Evolutionary conservation across 2,329 filamentous ascomycete species (phyloP).

Genomic region (Cladophialophora immunda): DNA sequence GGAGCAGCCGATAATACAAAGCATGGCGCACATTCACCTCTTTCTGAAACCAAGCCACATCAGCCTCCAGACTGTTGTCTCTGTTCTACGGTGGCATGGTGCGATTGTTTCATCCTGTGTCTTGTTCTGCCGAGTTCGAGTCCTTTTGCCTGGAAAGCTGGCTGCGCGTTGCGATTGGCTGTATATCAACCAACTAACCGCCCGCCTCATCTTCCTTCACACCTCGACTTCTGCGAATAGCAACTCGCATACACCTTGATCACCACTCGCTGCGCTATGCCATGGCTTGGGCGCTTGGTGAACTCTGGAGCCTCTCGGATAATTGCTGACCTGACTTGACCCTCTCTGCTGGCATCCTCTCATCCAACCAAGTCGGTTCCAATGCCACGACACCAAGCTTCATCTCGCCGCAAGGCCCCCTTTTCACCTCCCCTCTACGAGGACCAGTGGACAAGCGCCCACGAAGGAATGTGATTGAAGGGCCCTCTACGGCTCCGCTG

Average conservation of each 20-base stretch:
- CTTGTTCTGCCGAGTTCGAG: not conserved
- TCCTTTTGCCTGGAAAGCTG: not conserved
- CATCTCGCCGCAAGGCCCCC: slow-evolving; percentile 15
- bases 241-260: slow-evolving; percentile 15
- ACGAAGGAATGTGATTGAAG: slow-evolving; percentile 28
- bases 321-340: slow-evolving; percentile 23
- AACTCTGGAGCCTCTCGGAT: slow-evolving; percentile 27
- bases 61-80: slow-evolving; percentile 6
- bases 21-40: not conserved
- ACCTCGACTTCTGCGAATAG: slow-evolving; percentile 25
- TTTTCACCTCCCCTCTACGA: slow-evolving; percentile 5
- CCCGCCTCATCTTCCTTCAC: slow-evolving; percentile 28
- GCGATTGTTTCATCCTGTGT: slow-evolving; percentile 16
- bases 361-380: slow-evolving; percentile 32
- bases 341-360: slow-evolving; percentile 34
- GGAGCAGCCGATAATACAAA: not conserved
- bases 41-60: slow-evolving; percentile 26
- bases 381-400: slow-evolving; percentile 19
- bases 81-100: not conserved
- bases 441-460: slow-evolving; percentile 29
- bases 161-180: slow-evolving; percentile 15
- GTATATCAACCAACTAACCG: slow-evolving; percentile 6
- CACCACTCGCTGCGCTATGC: slow-evolving; percentile 21
- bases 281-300: slow-evolving; percentile 31
- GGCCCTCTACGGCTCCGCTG: slow-evolving; percentile 21